phyloP scores from a whole-genome alignment of 2,329 filamentous ascomycete genomes.

The Calonectria naviculata region DNA sequence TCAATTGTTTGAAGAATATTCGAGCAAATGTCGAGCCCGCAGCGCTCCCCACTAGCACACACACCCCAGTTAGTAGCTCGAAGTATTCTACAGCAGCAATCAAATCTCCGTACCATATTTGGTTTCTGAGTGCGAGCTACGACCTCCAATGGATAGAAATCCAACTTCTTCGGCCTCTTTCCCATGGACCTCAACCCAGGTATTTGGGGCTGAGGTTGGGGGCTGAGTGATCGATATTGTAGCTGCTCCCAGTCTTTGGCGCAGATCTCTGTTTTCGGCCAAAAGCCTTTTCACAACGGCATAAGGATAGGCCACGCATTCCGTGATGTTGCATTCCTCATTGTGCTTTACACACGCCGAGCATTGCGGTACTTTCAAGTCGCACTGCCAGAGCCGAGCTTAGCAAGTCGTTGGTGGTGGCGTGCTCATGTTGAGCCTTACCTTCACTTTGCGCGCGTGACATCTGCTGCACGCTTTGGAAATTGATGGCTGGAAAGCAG shows the following conservation, averaged over 20 bases:
- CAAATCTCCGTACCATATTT: slow-evolving; percentile 29
- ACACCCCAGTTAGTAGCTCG: neutral
- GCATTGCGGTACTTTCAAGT: slow-evolving; percentile 23
- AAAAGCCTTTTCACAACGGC: neutral
- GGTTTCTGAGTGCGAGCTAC: slow-evolving; percentile 21
- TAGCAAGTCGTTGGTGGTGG: neutral
- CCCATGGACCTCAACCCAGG: neutral
- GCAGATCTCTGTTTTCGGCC: neutral
- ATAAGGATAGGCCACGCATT: slow-evolving; percentile 27
- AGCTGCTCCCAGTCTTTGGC: neutral
- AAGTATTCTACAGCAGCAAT: neutral
- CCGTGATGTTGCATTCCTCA: slow-evolving; percentile 25
- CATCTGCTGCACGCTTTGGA: slow-evolving; percentile 15
- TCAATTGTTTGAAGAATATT: slow-evolving; percentile 39
- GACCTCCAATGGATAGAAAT: slow-evolving; percentile 32
- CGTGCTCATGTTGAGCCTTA: neutral
- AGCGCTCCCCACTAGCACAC: slow-evolving; percentile 32
- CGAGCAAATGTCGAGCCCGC: slow-evolving; percentile 39
- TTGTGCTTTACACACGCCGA: slow-evolving; percentile 24
- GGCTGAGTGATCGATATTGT: neutral
- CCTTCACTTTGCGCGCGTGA: slow-evolving; percentile 16
- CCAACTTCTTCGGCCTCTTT: slow-evolving; percentile 41
- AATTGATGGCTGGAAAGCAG: slow-evolving; percentile 9
- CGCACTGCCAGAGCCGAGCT: slow-evolving; percentile 5
- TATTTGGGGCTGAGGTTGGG: neutral